These are phyloP conservation scores for Kingdonia uniflora DNA, from an alignment of 164 flowering plant species.

Conservation along the genomic window DNA sequence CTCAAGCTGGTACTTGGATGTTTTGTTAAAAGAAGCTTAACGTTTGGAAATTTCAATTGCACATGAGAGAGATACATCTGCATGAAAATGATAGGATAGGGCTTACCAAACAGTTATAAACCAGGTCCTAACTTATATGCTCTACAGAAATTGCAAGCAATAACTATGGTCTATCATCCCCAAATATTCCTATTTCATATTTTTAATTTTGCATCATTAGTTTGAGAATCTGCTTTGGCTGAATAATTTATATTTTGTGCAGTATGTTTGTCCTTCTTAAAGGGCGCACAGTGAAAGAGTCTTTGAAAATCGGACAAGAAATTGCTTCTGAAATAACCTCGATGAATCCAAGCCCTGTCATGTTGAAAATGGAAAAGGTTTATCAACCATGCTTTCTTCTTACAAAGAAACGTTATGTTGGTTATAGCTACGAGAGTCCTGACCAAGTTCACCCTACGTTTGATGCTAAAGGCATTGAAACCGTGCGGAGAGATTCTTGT, in stretches of 20 bases:
- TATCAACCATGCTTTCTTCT: constrained; percentile 81
- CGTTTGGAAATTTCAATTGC: too few relatives aligned
- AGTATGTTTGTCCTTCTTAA: constrained; percentile 97
- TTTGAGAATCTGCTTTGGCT: background rate
- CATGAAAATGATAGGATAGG: too few relatives aligned
- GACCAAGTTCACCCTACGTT: constrained; percentile 62
- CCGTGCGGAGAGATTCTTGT: constrained; percentile 94
- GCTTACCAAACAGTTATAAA: too few relatives aligned
- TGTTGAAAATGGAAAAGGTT: constrained; percentile 89
- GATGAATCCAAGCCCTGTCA: constrained; percentile 81
- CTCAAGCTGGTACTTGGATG: too few relatives aligned
- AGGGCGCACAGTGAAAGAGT: constrained; percentile 56
- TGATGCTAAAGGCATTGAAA: constrained; percentile 98
- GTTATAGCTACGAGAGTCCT: constrained; percentile 86
- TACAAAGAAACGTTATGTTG: constrained; percentile 95
- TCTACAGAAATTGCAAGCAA: too few relatives aligned
- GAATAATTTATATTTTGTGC: constrained; percentile 16
- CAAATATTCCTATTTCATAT: background rate
- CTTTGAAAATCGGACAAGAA: constrained; percentile 68
- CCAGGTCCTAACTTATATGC: too few relatives aligned
- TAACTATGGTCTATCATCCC: too few relatives aligned
- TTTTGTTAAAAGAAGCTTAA: too few relatives aligned
- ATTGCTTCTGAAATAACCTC: constrained; percentile 76
- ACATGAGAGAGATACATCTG: too few relatives aligned
- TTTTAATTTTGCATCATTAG: background rate